These are phyloP conservation scores for Podila verticillata DNA, from an alignment of 192 early-diverging fungal genomes.

Conservation along the genomic window DNA sequence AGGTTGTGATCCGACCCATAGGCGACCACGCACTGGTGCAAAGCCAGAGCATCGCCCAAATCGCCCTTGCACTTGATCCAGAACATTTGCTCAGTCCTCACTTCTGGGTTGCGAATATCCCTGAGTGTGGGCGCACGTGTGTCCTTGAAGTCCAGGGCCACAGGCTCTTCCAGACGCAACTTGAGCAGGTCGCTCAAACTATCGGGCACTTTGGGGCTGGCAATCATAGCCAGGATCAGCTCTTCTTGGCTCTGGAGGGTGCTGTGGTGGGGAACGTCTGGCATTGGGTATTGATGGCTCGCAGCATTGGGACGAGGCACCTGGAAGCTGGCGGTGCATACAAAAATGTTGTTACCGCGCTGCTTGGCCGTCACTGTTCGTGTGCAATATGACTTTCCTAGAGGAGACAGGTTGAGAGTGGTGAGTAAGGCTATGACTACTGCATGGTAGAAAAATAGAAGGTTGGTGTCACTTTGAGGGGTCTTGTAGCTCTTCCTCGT, in stretches of 20 bases:
- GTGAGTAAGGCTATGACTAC: not conserved
- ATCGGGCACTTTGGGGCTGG: constrained; percentile 37
- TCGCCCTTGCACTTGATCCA: constrained; percentile 74
- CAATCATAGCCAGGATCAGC: constrained; percentile 28
- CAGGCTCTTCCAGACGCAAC: constrained; percentile 29
- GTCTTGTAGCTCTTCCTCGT: too few relatives aligned
- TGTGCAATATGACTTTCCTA: constrained; percentile 66
- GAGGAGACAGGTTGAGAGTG: not conserved
- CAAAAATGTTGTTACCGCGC: constrained; percentile 81
- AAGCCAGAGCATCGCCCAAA: constrained; percentile 62
- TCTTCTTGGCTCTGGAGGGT: constrained; percentile 42
- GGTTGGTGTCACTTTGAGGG: too few relatives aligned
- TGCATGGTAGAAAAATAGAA: too few relatives aligned
- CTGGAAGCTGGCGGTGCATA: constrained; percentile 79
- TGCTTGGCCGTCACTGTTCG: constrained; percentile 83
- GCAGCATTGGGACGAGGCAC: constrained; percentile 66
- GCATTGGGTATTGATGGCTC: constrained; percentile 79
- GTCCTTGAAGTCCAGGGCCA: constrained; percentile 39
- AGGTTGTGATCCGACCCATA: constrained; percentile 52
- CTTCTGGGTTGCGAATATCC: constrained; percentile 14
- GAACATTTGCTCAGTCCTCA: constrained; percentile 37
- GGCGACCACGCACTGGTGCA: constrained; percentile 73
- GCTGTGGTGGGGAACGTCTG: constrained; percentile 51
- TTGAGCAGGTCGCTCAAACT: constrained; percentile 8
- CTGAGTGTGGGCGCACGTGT: constrained; percentile 16